A percentile compares a stretch with the other conserved stretches of the same genome.
Evolutionary conservation across 495 filamentous ascomycete genomes (phyloP).

Genomic region (Xylaria scruposa): DNA sequence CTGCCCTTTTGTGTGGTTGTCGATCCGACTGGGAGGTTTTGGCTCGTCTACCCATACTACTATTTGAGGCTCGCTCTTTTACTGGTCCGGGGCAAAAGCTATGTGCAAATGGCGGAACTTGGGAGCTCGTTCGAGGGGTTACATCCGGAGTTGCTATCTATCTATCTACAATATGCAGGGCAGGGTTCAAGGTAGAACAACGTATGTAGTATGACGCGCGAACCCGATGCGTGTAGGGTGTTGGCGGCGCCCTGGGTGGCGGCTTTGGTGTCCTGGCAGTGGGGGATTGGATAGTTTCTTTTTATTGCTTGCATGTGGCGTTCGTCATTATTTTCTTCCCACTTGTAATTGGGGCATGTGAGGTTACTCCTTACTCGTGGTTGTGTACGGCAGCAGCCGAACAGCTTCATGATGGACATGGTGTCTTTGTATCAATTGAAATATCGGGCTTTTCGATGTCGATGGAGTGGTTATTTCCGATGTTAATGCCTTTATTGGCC

Average conservation of each 20-base stretch:
- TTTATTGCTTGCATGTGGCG: conserved; percentile 11
- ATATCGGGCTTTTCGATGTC: neutral
- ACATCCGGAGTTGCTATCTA: neutral
- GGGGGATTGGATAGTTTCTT: neutral
- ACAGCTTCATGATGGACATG: neutral
- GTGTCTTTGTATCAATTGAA: neutral
- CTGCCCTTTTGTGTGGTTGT: neutral
- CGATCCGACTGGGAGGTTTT: neutral
- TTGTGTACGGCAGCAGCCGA: neutral
- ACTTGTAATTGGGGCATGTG: neutral
- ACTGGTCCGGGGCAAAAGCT: neutral
- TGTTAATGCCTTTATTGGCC: neutral
- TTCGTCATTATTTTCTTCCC: conserved; percentile 13
- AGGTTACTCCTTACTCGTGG: neutral
- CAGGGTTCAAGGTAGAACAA: neutral
- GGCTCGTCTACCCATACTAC: neutral
- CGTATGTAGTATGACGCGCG: conserved; percentile 3
- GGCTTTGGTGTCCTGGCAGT: conserved; percentile 13
- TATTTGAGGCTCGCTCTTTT: neutral
- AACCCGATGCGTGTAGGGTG: conserved; percentile 16
- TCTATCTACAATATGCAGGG: neutral
- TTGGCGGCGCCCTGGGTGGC: conserved; percentile 8
- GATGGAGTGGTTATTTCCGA: neutral
- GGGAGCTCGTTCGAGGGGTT: neutral
- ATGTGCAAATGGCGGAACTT: conserved; percentile 4